Evolutionary conservation across 208 protist species (phyloP), one percentile per base, ranked within the genome.

Genomic region (Acanthamoeba quina): DNA sequence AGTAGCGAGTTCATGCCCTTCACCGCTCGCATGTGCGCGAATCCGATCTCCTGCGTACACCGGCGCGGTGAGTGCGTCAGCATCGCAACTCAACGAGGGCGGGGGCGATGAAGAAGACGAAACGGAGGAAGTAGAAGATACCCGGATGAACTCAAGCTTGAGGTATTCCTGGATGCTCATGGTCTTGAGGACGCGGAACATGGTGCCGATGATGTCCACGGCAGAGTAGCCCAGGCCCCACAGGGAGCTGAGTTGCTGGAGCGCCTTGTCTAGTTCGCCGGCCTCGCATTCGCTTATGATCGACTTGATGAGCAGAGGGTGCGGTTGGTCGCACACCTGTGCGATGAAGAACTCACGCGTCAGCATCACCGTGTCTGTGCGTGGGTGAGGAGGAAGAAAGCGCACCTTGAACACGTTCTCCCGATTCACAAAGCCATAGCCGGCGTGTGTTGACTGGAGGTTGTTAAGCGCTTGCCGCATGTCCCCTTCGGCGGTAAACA

Each of bases 371-470:
- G 15, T 24, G 15, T 64, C 21, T 64, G 21, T 21, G 15, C 58
- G 13, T 64, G 21, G 15, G 58, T 64, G 58, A 7, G 1, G 58
- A 29, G 9, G 5, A 29, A 54, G 41, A 93, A 11, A 6, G 21
- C 11, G 37, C 74, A 99, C 99, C 95, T 99, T 99, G 85, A 99
- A 99, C 10, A 99, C 99, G 95, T 99, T 99, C n/a, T 99, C 98
- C 2, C 96, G 96, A 89, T 97, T 99, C 5, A 99, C 98, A 7
- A 98, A 91, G 3, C 98, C 98, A 96, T 99, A 99, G 64, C 99
- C 99, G 17, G 97, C 97, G 80, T 96, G 95, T 24, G 99, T 99
- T 0, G 99, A 98, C 97, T 99, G 99, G 58, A 99, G 95, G 37
- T 99, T 99, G 97, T 99, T 99, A 31, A 99, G 96, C 9, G 99